Conservation (phyloP, 768 basidiomycete species). For the Tricholoma hemisulphureum region DNA sequence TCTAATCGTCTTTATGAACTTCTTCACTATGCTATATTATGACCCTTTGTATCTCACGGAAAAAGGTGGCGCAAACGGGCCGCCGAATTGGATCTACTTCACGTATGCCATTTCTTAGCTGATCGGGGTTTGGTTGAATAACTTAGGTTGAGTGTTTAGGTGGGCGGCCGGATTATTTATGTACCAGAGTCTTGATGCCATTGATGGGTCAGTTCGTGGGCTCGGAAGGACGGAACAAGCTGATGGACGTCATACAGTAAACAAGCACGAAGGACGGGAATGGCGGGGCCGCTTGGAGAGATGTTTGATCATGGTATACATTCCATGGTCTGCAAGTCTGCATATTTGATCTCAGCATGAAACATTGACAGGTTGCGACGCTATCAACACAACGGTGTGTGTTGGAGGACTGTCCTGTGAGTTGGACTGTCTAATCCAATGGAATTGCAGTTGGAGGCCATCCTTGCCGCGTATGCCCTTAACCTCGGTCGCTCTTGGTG, state of each 20-base stretch:
- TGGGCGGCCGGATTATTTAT: conserved; percentile 88
- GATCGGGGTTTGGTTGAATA: neutral
- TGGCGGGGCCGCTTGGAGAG: conserved; percentile 97
- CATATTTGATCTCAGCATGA: neutral
- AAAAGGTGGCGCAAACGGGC: conserved; percentile 57
- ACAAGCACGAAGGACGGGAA: conserved; percentile 92
- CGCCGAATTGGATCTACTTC: conserved; percentile 88
- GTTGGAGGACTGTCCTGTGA: neutral
- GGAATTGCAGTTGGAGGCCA: conserved; percentile 69
- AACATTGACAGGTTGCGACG: conserved; percentile 68
- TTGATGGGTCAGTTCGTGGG: conserved; percentile 68
- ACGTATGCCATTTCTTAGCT: conserved; percentile 51
- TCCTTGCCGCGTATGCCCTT: conserved; percentile 80
- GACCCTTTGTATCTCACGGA: conserved; percentile 77
- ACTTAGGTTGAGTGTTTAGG: conserved; percentile 34
- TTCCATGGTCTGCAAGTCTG: neutral
- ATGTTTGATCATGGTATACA: conserved; percentile 93
- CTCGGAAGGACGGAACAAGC: conserved; percentile 4
- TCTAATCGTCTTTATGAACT: conserved; percentile 77
- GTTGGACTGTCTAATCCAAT: neutral
- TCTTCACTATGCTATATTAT: conserved; percentile 77
- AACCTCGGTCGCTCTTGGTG: conserved; percentile 96
- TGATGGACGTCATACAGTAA: conserved; percentile 50
- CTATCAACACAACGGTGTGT: conserved; percentile 87
- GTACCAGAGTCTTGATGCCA: conserved; percentile 88